Evolutionary conservation across 352 stramenopile species (phyloP).

Genomic region (Phytophthora citricola): DNA sequence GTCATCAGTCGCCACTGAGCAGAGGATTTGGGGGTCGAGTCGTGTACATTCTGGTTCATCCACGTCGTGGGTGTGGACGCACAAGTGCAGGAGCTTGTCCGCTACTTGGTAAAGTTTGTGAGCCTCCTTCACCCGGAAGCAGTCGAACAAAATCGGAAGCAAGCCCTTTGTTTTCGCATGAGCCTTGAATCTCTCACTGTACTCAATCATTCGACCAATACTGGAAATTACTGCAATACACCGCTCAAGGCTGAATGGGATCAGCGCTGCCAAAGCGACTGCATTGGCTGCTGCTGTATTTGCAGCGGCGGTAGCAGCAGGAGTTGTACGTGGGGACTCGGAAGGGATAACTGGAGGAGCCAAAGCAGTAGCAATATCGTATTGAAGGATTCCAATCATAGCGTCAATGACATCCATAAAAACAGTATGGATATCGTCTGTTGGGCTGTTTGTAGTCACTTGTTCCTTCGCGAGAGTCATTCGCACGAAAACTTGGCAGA

Average conservation of each 20-base stretch:
- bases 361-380: constrained; percentile 42
- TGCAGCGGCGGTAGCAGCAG: constrained; percentile 29
- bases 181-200: constrained; percentile 46
- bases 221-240: constrained; percentile 46
- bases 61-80: constrained; percentile 17
- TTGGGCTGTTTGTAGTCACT: neutral
- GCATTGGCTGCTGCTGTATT: constrained; percentile 33
- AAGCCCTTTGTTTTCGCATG: constrained; percentile 45
- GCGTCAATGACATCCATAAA: constrained; percentile 40
- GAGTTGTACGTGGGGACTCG: constrained; percentile 18
- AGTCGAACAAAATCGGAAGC: constrained; percentile 50
- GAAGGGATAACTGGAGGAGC: constrained; percentile 5
- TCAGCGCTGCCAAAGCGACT: constrained; percentile 25
- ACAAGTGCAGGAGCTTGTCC: constrained; percentile 72
- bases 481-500: constrained; percentile 47
- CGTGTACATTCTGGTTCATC: neutral
- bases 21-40: constrained; percentile 36
- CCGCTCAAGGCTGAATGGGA: constrained; percentile 42
- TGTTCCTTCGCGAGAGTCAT: constrained; percentile 45
- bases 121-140: constrained; percentile 41
- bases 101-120: constrained; percentile 53
- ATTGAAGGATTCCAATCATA: constrained; percentile 46
- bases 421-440: constrained; percentile 6
- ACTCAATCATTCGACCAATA: constrained; percentile 60
- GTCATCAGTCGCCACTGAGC: constrained; percentile 18